phyloP scores from a whole-genome alignment of 2,329 filamentous ascomycete species.

The Coccinonectria pachysandricola region DNA sequence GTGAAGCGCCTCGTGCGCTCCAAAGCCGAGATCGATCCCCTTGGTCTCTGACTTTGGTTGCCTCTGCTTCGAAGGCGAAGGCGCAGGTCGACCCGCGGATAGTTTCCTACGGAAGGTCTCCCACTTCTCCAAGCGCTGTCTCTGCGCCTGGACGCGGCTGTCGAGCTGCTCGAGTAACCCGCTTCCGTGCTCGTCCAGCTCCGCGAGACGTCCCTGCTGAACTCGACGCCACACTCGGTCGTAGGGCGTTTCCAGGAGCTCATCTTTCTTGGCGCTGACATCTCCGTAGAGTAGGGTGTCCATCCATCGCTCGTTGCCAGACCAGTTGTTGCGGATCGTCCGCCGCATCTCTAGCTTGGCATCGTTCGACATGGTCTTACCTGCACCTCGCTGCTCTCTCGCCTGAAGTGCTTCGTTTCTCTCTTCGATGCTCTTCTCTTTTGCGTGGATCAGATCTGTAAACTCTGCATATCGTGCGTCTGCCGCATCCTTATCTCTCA shows the following conservation, averaged over 20 bases:
- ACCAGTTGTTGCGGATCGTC: constrained; percentile 63
- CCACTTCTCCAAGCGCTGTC: constrained; percentile 62
- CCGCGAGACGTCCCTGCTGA: constrained; percentile 44
- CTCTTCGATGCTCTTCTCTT: constrained; percentile 46
- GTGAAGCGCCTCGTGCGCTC: constrained; percentile 38
- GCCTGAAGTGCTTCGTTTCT: constrained; percentile 38
- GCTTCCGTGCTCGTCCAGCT: constrained; percentile 40
- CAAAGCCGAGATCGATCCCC: constrained; percentile 45
- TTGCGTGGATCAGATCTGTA: constrained; percentile 50
- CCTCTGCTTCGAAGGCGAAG: constrained; percentile 15
- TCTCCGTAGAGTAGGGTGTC: constrained; percentile 61
- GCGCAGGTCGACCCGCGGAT: constrained; percentile 24
- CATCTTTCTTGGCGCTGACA: constrained; percentile 42
- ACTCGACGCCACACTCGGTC: constrained; percentile 62
- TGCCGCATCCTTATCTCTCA: constrained; percentile 51
- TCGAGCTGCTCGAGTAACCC: constrained; percentile 64
- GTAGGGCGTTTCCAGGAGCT: constrained; percentile 56
- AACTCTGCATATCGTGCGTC: constrained; percentile 53
- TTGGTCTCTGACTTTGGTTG: constrained; percentile 18
- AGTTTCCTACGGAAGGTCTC: constrained; percentile 49
- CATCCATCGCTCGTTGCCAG: constrained; percentile 66
- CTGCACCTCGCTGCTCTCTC: constrained; percentile 15
- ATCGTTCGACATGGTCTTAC: constrained; percentile 30
- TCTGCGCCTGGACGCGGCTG: constrained; percentile 54
- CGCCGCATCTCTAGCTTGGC: constrained; percentile 43